Evolutionary conservation across 2,329 filamentous ascomycete species (phyloP).

Genomic region (Fusarium tuaranense): DNA sequence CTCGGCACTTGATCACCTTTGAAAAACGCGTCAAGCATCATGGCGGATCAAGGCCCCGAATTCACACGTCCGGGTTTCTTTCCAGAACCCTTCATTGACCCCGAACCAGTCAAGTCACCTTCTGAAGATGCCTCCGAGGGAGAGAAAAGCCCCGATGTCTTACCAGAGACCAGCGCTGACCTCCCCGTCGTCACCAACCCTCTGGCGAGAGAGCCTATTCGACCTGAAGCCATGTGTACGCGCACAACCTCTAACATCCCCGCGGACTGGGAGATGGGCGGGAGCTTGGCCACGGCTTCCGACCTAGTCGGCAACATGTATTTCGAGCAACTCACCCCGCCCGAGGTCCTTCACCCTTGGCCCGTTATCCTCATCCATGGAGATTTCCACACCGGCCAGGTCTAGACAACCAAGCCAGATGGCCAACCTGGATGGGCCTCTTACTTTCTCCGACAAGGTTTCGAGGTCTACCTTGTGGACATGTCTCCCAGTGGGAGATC

Average conservation of each 20-base stretch:
- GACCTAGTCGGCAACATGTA: constrained; percentile 49
- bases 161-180: not conserved
- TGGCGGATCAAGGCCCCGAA: not conserved
- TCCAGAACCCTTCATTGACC: not conserved
- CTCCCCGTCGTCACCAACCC: not conserved
- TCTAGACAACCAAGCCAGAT: constrained; percentile 61
- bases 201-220: not conserved
- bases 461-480: constrained; percentile 58
- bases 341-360: constrained; percentile 17
- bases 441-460: constrained; percentile 56
- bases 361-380: constrained; percentile 52
- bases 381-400: constrained; percentile 51
- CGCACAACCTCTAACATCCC: constrained; percentile 45
- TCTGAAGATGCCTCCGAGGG: too few species aligned
- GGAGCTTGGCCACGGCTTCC: constrained; percentile 18
- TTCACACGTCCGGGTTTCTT: not conserved
- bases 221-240: constrained; percentile 22
- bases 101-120: not conserved
- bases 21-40: not conserved
- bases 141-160: not conserved
- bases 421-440: constrained; percentile 59
- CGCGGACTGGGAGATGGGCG: constrained; percentile 34
- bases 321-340: constrained; percentile 49
- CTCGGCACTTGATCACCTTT: not conserved
- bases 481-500: constrained; percentile 55